Evolutionary conservation across 2,329 filamentous ascomycete species (phyloP).

Genomic region (Colletotrichum cordylinicola): DNA sequence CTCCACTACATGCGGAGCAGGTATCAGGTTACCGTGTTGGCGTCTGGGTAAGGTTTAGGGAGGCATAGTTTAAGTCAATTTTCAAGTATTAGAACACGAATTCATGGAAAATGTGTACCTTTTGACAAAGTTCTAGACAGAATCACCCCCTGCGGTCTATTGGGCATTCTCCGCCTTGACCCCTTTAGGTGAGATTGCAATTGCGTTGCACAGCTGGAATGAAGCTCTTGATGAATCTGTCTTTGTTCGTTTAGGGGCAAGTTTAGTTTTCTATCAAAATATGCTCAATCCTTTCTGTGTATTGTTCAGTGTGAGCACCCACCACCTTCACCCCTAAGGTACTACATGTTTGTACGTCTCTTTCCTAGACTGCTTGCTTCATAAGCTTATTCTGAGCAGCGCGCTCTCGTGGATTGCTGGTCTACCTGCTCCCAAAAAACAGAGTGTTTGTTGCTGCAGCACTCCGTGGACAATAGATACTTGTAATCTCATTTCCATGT

Average conservation of each 20-base stretch:
- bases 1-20: conserved; percentile 13
- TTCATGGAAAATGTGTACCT: neutral
- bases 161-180: neutral
- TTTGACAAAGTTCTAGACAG: neutral
- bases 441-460: neutral
- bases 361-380: neutral
- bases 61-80: neutral
- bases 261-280: neutral
- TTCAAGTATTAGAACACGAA: neutral
- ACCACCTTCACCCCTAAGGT: neutral
- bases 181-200: neutral
- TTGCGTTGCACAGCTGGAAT: no score
- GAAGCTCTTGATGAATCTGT: neutral
- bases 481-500: neutral
- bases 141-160: neutral
- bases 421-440: neutral
- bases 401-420: neutral
- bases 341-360: neutral
- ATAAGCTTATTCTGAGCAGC: neutral
- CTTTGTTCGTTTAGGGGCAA: neutral
- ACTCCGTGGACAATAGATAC: neutral
- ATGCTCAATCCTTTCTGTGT: neutral
- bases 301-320: neutral
- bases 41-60: conserved; percentile 21
- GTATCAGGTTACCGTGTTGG: conserved; percentile 7